phyloP scores from a whole-genome alignment of 805 yeast species.

The Blastobotrys muscicola region DNA sequence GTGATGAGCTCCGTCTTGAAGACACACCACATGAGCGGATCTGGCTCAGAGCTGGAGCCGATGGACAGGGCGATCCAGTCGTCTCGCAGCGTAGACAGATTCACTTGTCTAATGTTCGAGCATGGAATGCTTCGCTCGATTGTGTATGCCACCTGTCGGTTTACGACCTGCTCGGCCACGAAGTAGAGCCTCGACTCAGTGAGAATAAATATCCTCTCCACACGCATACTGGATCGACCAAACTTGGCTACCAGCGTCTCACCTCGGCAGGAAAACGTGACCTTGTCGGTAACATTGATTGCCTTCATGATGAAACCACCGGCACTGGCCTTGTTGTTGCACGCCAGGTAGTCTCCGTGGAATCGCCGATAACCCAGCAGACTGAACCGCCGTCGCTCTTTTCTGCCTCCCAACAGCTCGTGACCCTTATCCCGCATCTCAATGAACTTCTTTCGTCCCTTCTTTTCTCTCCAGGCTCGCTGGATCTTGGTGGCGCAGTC shows the following conservation, averaged over 20 bases:
- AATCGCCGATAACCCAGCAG: slow-evolving; percentile 79
- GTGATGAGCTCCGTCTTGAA: slow-evolving; percentile 87
- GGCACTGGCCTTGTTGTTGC: slow-evolving; percentile 64
- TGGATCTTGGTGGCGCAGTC: slow-evolving; percentile 82
- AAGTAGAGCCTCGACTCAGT: slow-evolving; percentile 56
- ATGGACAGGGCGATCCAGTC: slow-evolving; percentile 79
- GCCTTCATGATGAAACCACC: slow-evolving; percentile 70
- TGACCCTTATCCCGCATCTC: slow-evolving; percentile 82
- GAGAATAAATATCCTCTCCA: slow-evolving; percentile 63
- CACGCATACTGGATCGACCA: slow-evolving; percentile 80
- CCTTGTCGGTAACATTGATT: slow-evolving; percentile 55
- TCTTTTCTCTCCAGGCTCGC: slow-evolving; percentile 69
- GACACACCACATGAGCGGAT: slow-evolving; percentile 65
- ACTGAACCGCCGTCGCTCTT: slow-evolving; percentile 85
- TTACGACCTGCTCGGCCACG: slow-evolving; percentile 62
- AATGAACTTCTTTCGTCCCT: slow-evolving; percentile 73
- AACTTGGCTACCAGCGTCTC: slow-evolving; percentile 77
- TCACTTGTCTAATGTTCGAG: slow-evolving; percentile 48
- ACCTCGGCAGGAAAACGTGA: slow-evolving; percentile 73
- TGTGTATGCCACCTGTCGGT: slow-evolving; percentile 47
- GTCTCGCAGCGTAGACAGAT: slow-evolving; percentile 71
- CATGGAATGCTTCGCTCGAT: slow-evolving; percentile 59
- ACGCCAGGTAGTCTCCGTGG: slow-evolving; percentile 88
- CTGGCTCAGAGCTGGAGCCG: slow-evolving; percentile 50
- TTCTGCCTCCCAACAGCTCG: slow-evolving; percentile 56